Conservation (phyloP, 2,329 filamentous ascomycete species). For the Apiospora sp. region DNA sequence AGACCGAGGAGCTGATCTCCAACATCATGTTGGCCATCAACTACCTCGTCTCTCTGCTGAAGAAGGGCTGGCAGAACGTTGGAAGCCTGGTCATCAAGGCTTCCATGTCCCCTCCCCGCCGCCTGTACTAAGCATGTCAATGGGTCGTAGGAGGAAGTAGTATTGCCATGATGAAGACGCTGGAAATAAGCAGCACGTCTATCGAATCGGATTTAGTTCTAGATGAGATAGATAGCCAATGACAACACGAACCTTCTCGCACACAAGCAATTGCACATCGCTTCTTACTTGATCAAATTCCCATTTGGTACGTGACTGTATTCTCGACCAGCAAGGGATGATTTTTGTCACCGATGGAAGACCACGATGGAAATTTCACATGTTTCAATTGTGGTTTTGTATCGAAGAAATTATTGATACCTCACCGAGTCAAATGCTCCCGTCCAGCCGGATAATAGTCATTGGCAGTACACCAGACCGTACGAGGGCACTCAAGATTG, state of each 20-base stretch:
- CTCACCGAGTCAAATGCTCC: too few relatives aligned
- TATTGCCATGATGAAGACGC: conserved; percentile 5
- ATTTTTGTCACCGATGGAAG: too few relatives aligned
- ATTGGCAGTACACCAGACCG: too few relatives aligned
- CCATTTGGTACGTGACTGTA: not conserved
- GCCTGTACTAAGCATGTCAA: conserved; percentile 79
- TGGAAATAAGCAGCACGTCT: not conserved
- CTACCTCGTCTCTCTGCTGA: conserved; percentile 98
- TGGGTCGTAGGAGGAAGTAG: conserved; percentile 22
- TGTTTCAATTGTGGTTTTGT: too few relatives aligned
- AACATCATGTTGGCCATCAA: conserved; percentile 99
- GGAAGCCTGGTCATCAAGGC: conserved; percentile 99
- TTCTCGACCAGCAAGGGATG: not conserved
- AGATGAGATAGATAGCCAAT: conserved; percentile 7
- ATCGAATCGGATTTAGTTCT: not conserved
- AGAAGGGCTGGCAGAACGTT: conserved; percentile 99
- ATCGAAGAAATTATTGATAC: too few relatives aligned
- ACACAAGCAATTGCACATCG: not conserved
- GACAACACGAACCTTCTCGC: conserved; percentile 23
- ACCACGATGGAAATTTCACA: not conserved
- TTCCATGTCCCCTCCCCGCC: conserved; percentile 98
- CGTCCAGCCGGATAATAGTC: too few relatives aligned
- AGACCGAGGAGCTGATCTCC: conserved; percentile 90
- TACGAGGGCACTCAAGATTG: too few relatives aligned
- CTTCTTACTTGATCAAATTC: not conserved